Evolutionary conservation across 139 green algal species (phyloP), one percentile per base, ranked within the genome.

Genomic region (Chlamydomonas eustigma): DNA sequence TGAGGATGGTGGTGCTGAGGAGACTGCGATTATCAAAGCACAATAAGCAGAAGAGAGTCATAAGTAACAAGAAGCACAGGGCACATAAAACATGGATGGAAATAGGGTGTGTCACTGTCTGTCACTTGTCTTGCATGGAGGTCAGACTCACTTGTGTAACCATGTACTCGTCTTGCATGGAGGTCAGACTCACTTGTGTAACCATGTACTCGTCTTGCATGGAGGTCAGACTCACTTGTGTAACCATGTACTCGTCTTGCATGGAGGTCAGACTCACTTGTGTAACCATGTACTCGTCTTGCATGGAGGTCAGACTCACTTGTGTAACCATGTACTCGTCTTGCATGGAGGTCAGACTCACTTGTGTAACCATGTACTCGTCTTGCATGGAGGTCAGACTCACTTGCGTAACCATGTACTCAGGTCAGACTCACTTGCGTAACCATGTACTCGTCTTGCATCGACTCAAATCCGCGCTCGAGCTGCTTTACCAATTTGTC

Each of bases 401-500:
- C 18, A 58, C 44, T 18, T 58, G 44, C 44, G 18, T 58, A 18
- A 58, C 44, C 44, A 58, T 58, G 39, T 84, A 90, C 37, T 89
- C 75, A n/a, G n/a, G n/a, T 58, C 44, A 58, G 12, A 18, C 44
- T 18, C 18, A 58, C 44, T 18, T 58, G 44, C 44, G 18, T 58
- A 18, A 58, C 44, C 44, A 58, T 58, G 39, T 84, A 90, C 37
- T 89, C 75, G 18, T 31, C 65, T 78, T 88, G 72, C 81, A 95
- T 85, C 39, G 71, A 77, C 0, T 89, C 85, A 75, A 96, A 87
- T 69, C 91, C 92, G 44, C 84, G 83, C 84, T 94, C 92, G 69
- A 96, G 89, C 85, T 97, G 90, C 50, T 73, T 68, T 2, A 97
- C 92, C 31, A 97, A 88, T 85, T 97, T 97, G 64, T 92, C 86